Base-by-base conservation (phyloP, 1,284 basidiomycete genomes). In the Boletellus sp. region DNA sequence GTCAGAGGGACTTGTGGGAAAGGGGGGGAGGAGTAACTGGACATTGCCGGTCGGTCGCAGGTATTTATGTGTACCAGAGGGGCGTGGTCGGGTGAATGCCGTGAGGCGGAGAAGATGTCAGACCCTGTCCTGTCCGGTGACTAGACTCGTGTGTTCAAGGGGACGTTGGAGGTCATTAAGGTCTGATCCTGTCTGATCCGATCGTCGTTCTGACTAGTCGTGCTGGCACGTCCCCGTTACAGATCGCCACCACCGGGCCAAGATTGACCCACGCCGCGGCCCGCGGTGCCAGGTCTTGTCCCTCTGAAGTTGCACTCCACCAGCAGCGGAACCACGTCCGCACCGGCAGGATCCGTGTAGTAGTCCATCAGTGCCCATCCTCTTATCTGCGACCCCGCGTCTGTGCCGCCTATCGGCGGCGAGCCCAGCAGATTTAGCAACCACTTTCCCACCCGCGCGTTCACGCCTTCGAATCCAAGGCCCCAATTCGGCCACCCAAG, bases 381-480 rank as follows among this genome's bases (percentile, higher is more conserved):
- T 45, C 56, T 63, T 48, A 56, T 60, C 56, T 50, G 57, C 41
- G 43, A 48, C 34, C 47, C 43, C 32, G n/a, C 38, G 25, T 19
- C 36, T 30, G 29, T 9, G 9, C 25, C 26, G 27, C 14, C 27
- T 14, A 13, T n/a, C 29, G 5, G 7, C 29, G 8, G 26, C 29
- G 56, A 54, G 36, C 68, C 63, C 20, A 85, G 61, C 47, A 68
- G 58, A 39, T 76, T 71, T 36, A 91, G 59, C n/a, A 93, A 56
- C 84, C 87, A 92, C 47, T 68, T 69, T 1, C 76, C 80, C 1
- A 91, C 66, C 19, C 84, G 73, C n/a, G 72, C 72, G 59, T 95
- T 94, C 36, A 92, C 82, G 3, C 92, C 91, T 59, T 89, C 82
- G 19, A 92, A 70, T 3, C 91, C 91, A 8, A 93, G 59, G 6